A percentile compares a stretch with the other conserved stretches of the same genome.
Conservation (phyloP, 1,139 yeast genomes). For the Pichia sp. region DNA sequence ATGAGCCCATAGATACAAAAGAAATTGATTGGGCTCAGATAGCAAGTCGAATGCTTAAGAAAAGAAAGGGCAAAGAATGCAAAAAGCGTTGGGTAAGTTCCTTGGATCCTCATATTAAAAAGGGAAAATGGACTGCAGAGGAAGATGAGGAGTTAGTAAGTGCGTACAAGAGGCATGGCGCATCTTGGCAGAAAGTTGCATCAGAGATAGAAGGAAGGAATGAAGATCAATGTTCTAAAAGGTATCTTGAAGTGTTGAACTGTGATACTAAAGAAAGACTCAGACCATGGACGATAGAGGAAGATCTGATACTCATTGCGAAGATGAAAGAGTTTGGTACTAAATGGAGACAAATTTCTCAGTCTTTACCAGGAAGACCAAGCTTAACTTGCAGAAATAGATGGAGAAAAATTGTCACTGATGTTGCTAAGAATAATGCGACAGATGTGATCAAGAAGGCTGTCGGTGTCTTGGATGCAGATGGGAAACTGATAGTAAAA, state of each 20-base stretch:
- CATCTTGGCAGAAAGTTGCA: constrained; percentile 84
- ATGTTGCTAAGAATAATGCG: constrained; percentile 60
- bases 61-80: constrained; percentile 61
- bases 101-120: constrained; percentile 69
- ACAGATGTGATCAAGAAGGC: constrained; percentile 30
- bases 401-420: constrained; percentile 82
- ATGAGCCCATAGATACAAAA: constrained; percentile 30
- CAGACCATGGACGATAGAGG: constrained; percentile 73
- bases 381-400: constrained; percentile 86
- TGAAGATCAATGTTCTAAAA: constrained; percentile 90
- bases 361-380: constrained; percentile 70
- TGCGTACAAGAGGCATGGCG: constrained; percentile 64
- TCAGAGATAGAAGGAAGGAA: constrained; percentile 74
- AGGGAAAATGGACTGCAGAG: constrained; percentile 85
- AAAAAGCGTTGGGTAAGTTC: constrained; percentile 75
- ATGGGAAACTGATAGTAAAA: constrained; percentile 14
- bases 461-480: constrained; percentile 27
- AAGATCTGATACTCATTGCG: constrained; percentile 60
- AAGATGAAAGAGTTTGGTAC: constrained; percentile 75
- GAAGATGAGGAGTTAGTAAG: constrained; percentile 64
- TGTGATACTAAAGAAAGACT: constrained; percentile 74
- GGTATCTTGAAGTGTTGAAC: constrained; percentile 83
- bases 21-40: constrained; percentile 66
- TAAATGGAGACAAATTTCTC: constrained; percentile 80
- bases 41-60: constrained; percentile 35